phyloP scores from a whole-genome alignment of 129 eudicot genomes.

The Deinandra increscens region DNA sequence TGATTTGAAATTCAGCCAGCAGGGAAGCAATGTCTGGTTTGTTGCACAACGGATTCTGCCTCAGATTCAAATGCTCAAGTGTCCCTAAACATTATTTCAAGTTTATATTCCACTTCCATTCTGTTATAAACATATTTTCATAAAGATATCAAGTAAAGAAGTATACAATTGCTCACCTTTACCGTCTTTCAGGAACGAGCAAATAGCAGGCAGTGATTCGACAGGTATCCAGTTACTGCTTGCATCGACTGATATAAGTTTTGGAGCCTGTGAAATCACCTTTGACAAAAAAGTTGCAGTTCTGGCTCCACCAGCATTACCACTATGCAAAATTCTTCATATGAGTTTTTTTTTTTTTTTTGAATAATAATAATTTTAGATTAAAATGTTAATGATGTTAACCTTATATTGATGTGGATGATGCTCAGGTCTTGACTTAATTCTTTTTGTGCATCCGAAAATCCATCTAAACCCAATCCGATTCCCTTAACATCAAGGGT shows the following conservation, averaged over 20 bases:
- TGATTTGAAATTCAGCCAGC: slow-evolving; percentile 44
- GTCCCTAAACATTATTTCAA: slow-evolving; percentile 35
- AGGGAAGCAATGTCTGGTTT: slow-evolving; percentile 34
- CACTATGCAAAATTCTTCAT: slow-evolving; percentile 40
- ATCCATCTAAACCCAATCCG: slow-evolving; percentile 68
- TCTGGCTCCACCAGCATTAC: slow-evolving; percentile 58
- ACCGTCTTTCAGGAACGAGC: slow-evolving; percentile 43
- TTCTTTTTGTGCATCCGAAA: slow-evolving; percentile 42
- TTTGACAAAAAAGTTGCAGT: slow-evolving; percentile 53
- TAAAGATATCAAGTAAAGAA: not conserved
- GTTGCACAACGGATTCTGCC: slow-evolving; percentile 41
- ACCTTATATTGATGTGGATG: slow-evolving; percentile 68
- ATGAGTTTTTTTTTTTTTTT: not conserved
- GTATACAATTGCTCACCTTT: slow-evolving; percentile 42
- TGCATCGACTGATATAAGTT: slow-evolving; percentile 57
- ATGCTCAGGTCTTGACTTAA: slow-evolving; percentile 42
- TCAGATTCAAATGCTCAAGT: slow-evolving; percentile 64
- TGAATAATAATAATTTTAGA: not conserved
- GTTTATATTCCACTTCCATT: not conserved
- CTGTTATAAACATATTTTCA: slow-evolving; percentile 6
- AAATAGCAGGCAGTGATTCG: slow-evolving; percentile 48
- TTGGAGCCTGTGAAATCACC: slow-evolving; percentile 50
- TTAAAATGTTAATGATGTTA: not conserved
- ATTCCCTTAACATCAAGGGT: slow-evolving; percentile 50
- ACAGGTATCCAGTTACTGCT: slow-evolving; percentile 64